Percentiles rank a stretch among this genome's conserved stretches.
Conservation (phyloP, 148 eudicot species). For the Rhododendron molle region DNA sequence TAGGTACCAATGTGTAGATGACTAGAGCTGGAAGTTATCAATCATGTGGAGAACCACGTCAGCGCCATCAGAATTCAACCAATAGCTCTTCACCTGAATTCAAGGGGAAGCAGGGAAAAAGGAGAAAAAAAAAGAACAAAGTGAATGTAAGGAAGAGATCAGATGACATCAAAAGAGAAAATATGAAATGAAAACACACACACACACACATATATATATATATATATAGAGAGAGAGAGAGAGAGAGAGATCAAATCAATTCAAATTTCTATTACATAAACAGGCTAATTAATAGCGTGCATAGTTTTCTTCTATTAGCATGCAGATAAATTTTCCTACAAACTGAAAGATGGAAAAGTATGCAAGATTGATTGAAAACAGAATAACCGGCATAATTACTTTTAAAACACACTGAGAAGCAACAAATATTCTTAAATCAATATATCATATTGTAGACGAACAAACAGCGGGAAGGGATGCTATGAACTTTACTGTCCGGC, state of each 20-base stretch:
- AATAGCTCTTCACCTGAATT: constrained; percentile 76
- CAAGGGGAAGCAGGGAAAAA: not conserved
- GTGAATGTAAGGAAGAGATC: not conserved
- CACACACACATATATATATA: too few relatives aligned
- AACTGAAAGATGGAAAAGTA: not conserved
- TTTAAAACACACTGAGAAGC: not conserved
- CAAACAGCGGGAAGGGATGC: not conserved
- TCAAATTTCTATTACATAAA: not conserved
- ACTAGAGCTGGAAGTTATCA: constrained; percentile 65
- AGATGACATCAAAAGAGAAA: not conserved
- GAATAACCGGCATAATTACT: not conserved
- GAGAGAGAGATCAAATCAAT: not conserved
- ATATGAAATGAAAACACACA: not conserved
- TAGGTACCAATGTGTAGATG: not conserved
- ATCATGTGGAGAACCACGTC: constrained; percentile 89
- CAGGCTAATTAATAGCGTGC: not conserved
- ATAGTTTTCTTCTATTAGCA: not conserved
- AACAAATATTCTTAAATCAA: not conserved
- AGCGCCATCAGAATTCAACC: constrained; percentile 87
- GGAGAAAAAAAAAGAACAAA: not conserved
- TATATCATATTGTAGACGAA: not conserved
- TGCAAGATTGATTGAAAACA: not conserved
- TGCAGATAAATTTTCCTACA: constrained; percentile 1
- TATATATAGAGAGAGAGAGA: not conserved
- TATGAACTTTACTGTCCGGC: not conserved